Evolutionary conservation across 768 basidiomycete species (phyloP), one percentile per base, ranked within the genome.

Genomic region (Hydnum rufescens): DNA sequence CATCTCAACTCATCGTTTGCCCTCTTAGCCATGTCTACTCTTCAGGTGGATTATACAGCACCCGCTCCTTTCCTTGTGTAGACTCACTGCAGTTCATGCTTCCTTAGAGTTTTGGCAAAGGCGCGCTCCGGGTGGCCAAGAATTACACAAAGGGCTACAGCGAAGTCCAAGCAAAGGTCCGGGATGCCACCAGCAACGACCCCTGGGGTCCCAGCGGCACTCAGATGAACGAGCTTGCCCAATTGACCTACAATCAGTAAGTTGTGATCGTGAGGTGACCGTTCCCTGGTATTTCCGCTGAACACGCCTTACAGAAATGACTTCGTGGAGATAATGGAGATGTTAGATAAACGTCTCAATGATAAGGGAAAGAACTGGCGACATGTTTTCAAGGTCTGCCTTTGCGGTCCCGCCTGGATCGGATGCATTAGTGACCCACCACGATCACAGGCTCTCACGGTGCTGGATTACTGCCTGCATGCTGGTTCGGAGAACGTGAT

Each of bases 331-430:
- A 87, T 99, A 61, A 96, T 99, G 89, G 95, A 99, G 71, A 95
- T 96, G 88, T 74, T 99, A 48, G 95, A 97, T 68, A 97, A 99
- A 67, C 79, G 95, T 50, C 69, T 99, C 56, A 90, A 90, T 60
- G 95, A 99, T 70, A 97, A 95, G 72, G 95, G 95, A 32, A 97
- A 97, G 77, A 96, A 97, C 61, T 99, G 95, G 95, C 76, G 93
- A 51, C 95, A 99, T 71, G 93, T 97, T 54, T 97, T 95, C 76
- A 97, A 97, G 74, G 88, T 80, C 53, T 54, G 72, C 58, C 18
- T n/a, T 18, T 25, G 32, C 5, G n/a, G 28, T 26, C 31, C 23
- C 13, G 49, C 23, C 29, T 36, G 5, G 5, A 5, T 18, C 16
- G 3, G 36, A 19, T 19, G n/a, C 32, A 32, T n/a, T 29, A 19